Percentiles rank a stretch among this genome's conserved stretches.
Conservation (phyloP, 768 basidiomycete species). For the Chalciporus chontae region DNA sequence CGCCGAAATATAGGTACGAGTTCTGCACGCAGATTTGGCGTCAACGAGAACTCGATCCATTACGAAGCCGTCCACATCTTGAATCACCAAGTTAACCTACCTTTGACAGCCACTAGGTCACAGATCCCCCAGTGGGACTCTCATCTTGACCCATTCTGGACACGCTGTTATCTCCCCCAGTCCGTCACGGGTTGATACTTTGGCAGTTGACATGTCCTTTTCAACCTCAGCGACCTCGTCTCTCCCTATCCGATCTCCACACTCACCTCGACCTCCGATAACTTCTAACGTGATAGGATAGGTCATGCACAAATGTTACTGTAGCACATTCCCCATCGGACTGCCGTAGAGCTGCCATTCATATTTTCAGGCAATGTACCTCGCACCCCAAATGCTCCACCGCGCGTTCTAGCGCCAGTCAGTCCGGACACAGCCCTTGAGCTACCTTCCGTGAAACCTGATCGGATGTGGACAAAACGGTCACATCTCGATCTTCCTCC, state of each 20-base stretch:
- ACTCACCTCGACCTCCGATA: no score
- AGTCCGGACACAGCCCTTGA: background rate
- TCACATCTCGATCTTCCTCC: background rate
- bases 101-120: background rate
- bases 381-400: conserved; percentile 2
- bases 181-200: no score
- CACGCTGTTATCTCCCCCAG: no score
- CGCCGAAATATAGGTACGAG: conserved; percentile 23
- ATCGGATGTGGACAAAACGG: background rate
- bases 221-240: background rate
- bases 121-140: no score
- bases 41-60: conserved; percentile 7
- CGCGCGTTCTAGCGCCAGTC: conserved; percentile 4
- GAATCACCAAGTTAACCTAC: conserved; percentile 8
- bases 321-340: background rate
- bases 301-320: background rate
- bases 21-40: conserved; percentile 6
- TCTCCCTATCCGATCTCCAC: no score
- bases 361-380: background rate
- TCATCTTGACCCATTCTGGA: background rate
- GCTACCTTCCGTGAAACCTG: background rate
- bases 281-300: no score
- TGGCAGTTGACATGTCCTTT: background rate
- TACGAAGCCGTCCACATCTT: background rate
- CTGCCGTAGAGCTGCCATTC: background rate